Conservation (phyloP, 768 basidiomycete genomes). For the Lepiota brunneoincarnata region DNA sequence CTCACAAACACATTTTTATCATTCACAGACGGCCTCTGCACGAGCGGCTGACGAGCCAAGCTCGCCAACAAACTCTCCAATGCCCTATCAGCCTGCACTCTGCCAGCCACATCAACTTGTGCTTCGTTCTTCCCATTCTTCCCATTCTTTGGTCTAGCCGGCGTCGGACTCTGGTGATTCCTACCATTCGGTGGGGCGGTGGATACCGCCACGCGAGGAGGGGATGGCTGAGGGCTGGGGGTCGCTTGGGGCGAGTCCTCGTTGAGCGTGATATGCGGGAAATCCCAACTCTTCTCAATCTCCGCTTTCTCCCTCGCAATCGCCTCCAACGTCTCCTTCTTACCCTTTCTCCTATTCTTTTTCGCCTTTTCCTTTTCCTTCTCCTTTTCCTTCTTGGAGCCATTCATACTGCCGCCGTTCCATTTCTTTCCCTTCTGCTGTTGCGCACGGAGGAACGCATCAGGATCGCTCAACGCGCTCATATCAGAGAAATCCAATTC, state of each 20-base stretch:
- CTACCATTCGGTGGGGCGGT: no score
- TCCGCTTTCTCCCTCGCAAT: slow-evolving; percentile 41
- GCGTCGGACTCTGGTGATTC: no score
- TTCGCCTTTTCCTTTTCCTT: slow-evolving; percentile 21
- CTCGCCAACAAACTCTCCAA: slow-evolving; percentile 7
- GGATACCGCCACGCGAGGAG: no score
- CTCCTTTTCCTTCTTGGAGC: slow-evolving; percentile 18
- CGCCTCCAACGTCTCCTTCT: slow-evolving; percentile 35
- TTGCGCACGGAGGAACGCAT: slow-evolving; percentile 44
- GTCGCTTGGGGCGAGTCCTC: no score
- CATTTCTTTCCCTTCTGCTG: slow-evolving; percentile 30
- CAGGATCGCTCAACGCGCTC: slow-evolving; percentile 67
- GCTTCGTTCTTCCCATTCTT: slow-evolving; percentile 15
- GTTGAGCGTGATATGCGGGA: slow-evolving; percentile 29
- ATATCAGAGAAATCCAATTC: slow-evolving; percentile 78
- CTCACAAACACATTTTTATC: slow-evolving; percentile 57
- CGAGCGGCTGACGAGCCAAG: slow-evolving; percentile 12
- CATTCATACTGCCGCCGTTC: slow-evolving; percentile 7
- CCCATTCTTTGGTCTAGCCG: neutral
- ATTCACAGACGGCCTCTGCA: slow-evolving; percentile 23
- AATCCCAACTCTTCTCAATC: slow-evolving; percentile 64
- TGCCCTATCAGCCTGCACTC: slow-evolving; percentile 9
- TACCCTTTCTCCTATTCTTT: slow-evolving; percentile 17
- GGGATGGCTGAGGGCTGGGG: no score
- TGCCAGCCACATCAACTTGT: slow-evolving; percentile 23